These are phyloP conservation scores for Fraxinus latifolia DNA, from an alignment of 305 asterid species.

Conservation along the genomic window DNA sequence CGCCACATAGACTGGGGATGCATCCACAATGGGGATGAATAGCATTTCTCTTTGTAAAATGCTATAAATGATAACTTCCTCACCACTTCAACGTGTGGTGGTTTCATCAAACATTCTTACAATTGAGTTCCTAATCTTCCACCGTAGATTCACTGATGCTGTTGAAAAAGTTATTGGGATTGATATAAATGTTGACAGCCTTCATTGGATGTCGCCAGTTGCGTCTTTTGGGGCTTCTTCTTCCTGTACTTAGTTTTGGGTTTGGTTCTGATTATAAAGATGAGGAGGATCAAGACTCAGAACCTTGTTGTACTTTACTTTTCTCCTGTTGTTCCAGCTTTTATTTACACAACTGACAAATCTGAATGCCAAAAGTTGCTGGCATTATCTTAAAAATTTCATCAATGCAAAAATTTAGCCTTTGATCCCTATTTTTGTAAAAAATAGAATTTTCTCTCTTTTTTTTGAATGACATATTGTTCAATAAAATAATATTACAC, in stretches of 20 bases:
- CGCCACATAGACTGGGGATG: too few species aligned
- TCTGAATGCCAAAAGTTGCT: conserved; percentile 25
- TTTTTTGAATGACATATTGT: too few species aligned
- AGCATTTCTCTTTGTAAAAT: too few species aligned
- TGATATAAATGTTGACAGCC: neutral
- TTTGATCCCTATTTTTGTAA: too few species aligned
- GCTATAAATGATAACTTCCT: too few species aligned
- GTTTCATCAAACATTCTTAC: neutral
- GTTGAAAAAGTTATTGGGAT: conserved; percentile 22
- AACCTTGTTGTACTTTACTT: conserved; percentile 27
- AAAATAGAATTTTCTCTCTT: too few species aligned
- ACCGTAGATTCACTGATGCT: conserved; percentile 28
- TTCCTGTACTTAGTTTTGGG: conserved; percentile 21
- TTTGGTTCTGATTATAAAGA: conserved; percentile 30
- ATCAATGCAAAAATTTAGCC: conserved; percentile 20
- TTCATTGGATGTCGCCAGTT: neutral
- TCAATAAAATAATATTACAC: too few species aligned
- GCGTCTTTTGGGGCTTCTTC: conserved; percentile 17
- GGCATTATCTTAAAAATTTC: conserved; percentile 50
- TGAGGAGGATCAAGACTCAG: conserved; percentile 61
- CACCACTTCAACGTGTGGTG: too few species aligned
- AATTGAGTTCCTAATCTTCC: conserved; percentile 18
- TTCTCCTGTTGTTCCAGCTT: conserved; percentile 48
- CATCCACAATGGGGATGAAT: too few species aligned
- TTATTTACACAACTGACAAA: conserved; percentile 28